phyloP scores from a whole-genome alignment of 768 basidiomycete species.

The Lyophyllum semitale region DNA sequence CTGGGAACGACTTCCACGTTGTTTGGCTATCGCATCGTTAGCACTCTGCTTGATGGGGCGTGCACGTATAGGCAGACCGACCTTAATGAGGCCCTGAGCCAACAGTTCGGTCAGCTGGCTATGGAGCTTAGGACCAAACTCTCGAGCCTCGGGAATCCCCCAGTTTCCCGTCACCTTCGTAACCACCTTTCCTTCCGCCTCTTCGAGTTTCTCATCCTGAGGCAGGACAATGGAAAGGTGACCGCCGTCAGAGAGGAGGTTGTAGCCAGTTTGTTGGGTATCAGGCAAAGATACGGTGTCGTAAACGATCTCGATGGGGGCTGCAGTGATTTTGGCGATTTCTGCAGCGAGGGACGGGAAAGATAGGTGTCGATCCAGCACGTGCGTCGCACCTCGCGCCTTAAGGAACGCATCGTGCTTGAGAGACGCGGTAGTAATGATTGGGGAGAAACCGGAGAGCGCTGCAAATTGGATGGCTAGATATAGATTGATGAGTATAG shows the following conservation, averaged over 20 bases:
- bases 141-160: conserved; percentile 8
- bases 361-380: conserved; percentile 26
- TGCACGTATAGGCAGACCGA: background rate
- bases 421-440: conserved; percentile 33
- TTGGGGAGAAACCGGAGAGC: conserved; percentile 37
- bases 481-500: background rate
- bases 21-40: conserved; percentile 37
- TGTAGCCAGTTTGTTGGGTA: conserved; percentile 39
- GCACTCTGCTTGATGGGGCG: background rate
- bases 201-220: conserved; percentile 23
- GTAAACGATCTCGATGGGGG: conserved; percentile 23
- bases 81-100: conserved; percentile 17
- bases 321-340: conserved; percentile 19
- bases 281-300: conserved; percentile 35
- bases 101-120: conserved; percentile 4
- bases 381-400: conserved; percentile 36
- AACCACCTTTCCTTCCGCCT: conserved; percentile 9
- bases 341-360: background rate
- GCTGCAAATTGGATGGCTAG: conserved; percentile 32
- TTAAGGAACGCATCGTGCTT: conserved; percentile 26
- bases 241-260: conserved; percentile 39
- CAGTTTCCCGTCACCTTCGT: background rate
- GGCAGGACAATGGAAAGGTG: conserved; percentile 25
- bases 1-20: conserved; percentile 38
- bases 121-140: conserved; percentile 9